Evolutionary conservation across 2,329 filamentous ascomycete genomes (phyloP).

Genomic region (Botrytis byssoidea): DNA sequence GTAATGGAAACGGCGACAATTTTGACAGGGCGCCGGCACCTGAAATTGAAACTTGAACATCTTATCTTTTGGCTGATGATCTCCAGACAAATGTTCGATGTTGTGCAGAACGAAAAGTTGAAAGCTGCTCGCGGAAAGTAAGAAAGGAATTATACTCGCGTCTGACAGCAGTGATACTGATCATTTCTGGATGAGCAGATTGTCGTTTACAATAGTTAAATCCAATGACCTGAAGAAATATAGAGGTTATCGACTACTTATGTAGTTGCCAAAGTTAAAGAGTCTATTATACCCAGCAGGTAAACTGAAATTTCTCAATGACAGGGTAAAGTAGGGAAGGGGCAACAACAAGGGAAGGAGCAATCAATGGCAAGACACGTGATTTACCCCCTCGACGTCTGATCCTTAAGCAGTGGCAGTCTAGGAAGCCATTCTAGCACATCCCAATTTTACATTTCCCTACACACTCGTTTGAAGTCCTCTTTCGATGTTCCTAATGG

Average conservation of each 20-base stretch:
- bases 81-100: too few relatives aligned
- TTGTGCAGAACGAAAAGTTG: not conserved
- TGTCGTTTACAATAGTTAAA: not conserved
- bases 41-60: slow-evolving; percentile 25
- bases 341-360: not conserved
- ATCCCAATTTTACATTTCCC: not conserved
- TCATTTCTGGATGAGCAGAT: not conserved
- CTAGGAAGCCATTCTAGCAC: not conserved
- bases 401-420: not conserved
- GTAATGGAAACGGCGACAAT: slow-evolving; percentile 32
- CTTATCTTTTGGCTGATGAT: not conserved
- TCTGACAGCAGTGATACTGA: not conserved
- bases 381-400: not conserved
- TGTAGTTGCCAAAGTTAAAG: not conserved
- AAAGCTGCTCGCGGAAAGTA: not conserved
- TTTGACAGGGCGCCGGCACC: slow-evolving; percentile 26
- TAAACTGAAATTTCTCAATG: not conserved
- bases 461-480: not conserved
- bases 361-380: not conserved
- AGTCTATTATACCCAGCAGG: not conserved
- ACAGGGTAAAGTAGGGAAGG: not conserved
- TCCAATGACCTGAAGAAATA: not conserved
- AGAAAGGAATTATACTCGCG: too few relatives aligned
- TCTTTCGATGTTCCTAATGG: not conserved
- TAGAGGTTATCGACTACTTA: not conserved